Evolutionary conservation across 2,329 filamentous ascomycete genomes (phyloP), one percentile per base, ranked within the genome.

Genomic region (Aureobasidium musti): DNA sequence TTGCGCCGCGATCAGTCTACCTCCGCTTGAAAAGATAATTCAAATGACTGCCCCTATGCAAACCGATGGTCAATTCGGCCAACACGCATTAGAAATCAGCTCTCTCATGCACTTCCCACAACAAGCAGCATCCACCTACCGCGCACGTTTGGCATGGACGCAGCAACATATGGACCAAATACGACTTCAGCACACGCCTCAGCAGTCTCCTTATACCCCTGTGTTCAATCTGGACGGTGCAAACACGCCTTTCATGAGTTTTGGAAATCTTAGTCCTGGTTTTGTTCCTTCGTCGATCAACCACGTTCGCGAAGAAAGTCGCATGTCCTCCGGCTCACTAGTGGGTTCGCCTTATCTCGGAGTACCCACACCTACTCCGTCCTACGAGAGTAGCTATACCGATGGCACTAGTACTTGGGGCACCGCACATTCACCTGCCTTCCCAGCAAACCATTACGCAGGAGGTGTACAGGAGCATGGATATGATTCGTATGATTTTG

Each of bases 1-100:
- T 77, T 92, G 80, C 64, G 78, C 80, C 4, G 77, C 78, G 67
- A 83, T 97, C 71, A 89, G 91, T 19, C 85, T 96, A 53, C 83
- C 84, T 1, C 92, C 93, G 0, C 87, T 98, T 37, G 92, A 97
- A 77, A 89, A 95, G 75, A 97, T 97, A 73, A 88, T 92, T 53
- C 86, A 87, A 56, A 87, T 91, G 41, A 85, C 96, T 33, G 83
- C 89, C 70, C 85, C 87, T 26, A 86, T 91, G 79, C 91, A 76
- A 72, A 75, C 68, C 70, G 78, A 74, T 49, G 76, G 76, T 43
- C 73, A 75, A 33, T 79, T 80, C 70, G 77, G 78, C 57, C 74
- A 78, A 14, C 74, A 77, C 39, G 73, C 77, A 37, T 77, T 79
- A 67, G 79, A 80, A 10, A 79, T 81, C 68, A 76, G 78, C 2